Conservation (phyloP, 2,329 filamentous ascomycete genomes). For the Fusarium camptoceras region DNA sequence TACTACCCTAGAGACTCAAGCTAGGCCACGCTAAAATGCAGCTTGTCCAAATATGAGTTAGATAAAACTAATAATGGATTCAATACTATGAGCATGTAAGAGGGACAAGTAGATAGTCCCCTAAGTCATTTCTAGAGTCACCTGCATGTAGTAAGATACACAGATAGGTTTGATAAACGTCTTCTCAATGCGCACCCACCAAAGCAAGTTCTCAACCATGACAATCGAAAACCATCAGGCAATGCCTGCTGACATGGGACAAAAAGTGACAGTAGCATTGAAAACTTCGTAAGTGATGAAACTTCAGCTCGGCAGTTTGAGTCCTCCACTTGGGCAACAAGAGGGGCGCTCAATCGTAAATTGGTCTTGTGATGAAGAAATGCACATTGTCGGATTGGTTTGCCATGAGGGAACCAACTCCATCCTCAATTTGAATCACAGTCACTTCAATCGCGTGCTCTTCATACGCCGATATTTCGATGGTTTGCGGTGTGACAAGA, state of each 20-base stretch:
- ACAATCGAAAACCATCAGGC: neutral
- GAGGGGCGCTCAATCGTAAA: neutral
- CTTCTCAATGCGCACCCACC: no score
- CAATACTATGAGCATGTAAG: neutral
- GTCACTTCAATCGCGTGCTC: constrained; percentile 8
- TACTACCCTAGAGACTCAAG: neutral
- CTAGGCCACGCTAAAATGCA: neutral
- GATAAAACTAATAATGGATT: neutral
- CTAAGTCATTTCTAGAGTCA: neutral
- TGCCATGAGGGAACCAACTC: constrained; percentile 3
- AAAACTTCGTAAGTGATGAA: neutral
- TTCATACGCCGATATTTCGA: constrained; percentile 3
- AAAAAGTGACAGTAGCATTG: neutral
- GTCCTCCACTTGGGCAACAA: constrained; percentile 1
- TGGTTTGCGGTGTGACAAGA: constrained; percentile 42
- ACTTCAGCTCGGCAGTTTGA: neutral
- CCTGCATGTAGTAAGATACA: neutral
- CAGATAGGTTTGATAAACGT: neutral
- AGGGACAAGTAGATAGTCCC: neutral
- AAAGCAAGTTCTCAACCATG: neutral
- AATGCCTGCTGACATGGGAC: neutral
- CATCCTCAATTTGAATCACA: constrained; percentile 24
- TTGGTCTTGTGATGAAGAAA: constrained; percentile 15
- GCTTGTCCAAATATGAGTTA: neutral
- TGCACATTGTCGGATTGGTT: constrained; percentile 9